phyloP scores from a whole-genome alignment of 2,329 filamentous ascomycete species.

The Pyrenochaeta sp. region DNA sequence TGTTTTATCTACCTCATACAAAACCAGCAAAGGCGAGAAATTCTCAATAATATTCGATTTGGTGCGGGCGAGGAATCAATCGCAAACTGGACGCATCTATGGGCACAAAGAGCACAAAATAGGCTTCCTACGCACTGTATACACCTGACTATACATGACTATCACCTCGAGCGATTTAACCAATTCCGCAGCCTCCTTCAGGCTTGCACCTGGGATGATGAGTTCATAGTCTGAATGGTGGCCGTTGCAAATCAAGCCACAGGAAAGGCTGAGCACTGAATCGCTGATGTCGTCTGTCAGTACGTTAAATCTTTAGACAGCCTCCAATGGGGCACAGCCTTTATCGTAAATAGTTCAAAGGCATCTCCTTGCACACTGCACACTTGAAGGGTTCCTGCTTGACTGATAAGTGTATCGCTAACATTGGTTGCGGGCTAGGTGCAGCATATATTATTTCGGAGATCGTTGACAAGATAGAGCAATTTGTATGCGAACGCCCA shows the following conservation, averaged over 20 bases:
- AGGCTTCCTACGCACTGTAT: no score
- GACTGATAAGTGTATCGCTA: constrained; percentile 48
- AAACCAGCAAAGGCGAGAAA: neutral
- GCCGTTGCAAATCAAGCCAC: neutral
- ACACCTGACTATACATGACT: constrained; percentile 1
- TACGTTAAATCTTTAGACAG: constrained; percentile 1
- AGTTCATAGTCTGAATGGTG: neutral
- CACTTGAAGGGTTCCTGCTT: constrained; percentile 46
- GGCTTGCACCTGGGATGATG: constrained; percentile 1
- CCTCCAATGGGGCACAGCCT: constrained; percentile 1
- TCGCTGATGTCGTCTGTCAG: constrained; percentile 4
- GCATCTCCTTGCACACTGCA: constrained; percentile 52
- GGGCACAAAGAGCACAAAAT: neutral
- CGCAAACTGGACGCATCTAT: neutral
- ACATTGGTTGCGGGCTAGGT: constrained; percentile 48
- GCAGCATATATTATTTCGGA: constrained; percentile 53
- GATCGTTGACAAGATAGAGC: constrained; percentile 19
- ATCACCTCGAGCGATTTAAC: neutral
- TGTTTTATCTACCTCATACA: constrained; percentile 1
- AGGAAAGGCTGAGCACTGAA: neutral
- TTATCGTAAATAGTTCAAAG: constrained; percentile 37
- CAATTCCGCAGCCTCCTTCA: neutral
- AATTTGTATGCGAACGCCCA: neutral
- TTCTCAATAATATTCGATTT: neutral
- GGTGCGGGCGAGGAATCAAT: neutral